Percentiles rank a stretch among this genome's conserved stretches.
phyloP scores from a whole-genome alignment of 495 filamentous ascomycete genomes.

The Oidiodendron maius region DNA sequence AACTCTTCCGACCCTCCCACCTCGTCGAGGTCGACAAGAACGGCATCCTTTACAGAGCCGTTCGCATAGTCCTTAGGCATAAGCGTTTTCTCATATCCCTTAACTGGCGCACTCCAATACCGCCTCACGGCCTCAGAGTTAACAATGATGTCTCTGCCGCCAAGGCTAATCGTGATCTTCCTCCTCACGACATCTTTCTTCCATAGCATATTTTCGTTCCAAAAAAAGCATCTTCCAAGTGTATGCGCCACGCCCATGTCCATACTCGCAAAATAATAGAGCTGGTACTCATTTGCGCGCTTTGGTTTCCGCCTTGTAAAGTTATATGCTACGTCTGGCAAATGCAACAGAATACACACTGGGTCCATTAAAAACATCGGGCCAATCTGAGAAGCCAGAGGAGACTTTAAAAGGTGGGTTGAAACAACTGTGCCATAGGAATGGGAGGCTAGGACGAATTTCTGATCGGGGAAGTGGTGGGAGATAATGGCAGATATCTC shows the following conservation, averaged over 20 bases:
- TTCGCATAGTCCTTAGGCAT: neutral
- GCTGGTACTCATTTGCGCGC: conserved; percentile 55
- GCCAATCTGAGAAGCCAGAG: conserved; percentile 35
- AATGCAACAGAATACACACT: conserved; percentile 57
- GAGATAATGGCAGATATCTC: conserved; percentile 46
- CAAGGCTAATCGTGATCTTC: conserved; percentile 39
- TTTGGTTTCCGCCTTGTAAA: conserved; percentile 51
- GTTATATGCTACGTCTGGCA: conserved; percentile 67
- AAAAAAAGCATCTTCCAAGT: conserved; percentile 58
- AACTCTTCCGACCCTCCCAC: conserved; percentile 5
- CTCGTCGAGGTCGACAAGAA: conserved; percentile 12
- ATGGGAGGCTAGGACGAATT: conserved; percentile 49
- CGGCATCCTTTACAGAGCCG: conserved; percentile 20
- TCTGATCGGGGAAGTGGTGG: conserved; percentile 41
- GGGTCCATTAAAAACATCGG: conserved; percentile 56
- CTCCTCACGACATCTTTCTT: conserved; percentile 42
- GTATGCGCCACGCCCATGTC: conserved; percentile 57
- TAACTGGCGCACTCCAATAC: conserved; percentile 38
- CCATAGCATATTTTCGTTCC: conserved; percentile 63
- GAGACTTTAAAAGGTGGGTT: conserved; percentile 51
- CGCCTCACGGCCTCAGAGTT: conserved; percentile 49
- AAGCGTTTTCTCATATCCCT: neutral
- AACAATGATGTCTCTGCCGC: conserved; percentile 59
- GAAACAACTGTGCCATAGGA: conserved; percentile 59
- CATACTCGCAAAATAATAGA: conserved; percentile 62